Evolutionary conservation across 352 stramenopile genomes (phyloP).

Genomic region (Phytopythium helicoides): DNA sequence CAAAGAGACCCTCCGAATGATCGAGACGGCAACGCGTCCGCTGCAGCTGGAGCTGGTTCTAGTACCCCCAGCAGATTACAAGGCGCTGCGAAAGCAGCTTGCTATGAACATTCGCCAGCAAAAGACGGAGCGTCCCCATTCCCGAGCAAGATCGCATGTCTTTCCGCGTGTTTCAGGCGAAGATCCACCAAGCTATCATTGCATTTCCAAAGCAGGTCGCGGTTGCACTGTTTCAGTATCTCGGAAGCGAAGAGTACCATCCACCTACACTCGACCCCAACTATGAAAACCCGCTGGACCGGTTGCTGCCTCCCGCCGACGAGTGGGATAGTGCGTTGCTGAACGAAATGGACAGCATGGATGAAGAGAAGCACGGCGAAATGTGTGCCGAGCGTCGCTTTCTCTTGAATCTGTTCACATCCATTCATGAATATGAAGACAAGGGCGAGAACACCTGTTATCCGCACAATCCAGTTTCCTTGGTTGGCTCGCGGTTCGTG

Average conservation of each 20-base stretch:
- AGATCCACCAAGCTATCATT: constrained; percentile 80
- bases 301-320: constrained; percentile 42
- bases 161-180: constrained; percentile 81
- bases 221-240: constrained; percentile 71
- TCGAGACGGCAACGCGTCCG: constrained; percentile 71
- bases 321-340: constrained; percentile 54
- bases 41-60: constrained; percentile 70
- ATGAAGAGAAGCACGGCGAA: constrained; percentile 60
- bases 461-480: constrained; percentile 83
- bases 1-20: constrained; percentile 83
- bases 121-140: constrained; percentile 78
- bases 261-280: constrained; percentile 42
- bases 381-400: constrained; percentile 81
- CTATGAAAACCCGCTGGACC: constrained; percentile 54
- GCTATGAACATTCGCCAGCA: constrained; percentile 85
- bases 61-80: constrained; percentile 75
- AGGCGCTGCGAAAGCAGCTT: constrained; percentile 66
- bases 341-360: constrained; percentile 52
- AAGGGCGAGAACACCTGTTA: constrained; percentile 86
- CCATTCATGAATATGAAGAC: constrained; percentile 85
- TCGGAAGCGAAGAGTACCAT: constrained; percentile 68
- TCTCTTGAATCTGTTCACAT: constrained; percentile 79
- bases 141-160: constrained; percentile 85
- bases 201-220: constrained; percentile 65
- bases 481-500: constrained; percentile 70